Base-by-base conservation (phyloP, 2,329 filamentous ascomycete species). In the Xylaria sp. region DNA sequence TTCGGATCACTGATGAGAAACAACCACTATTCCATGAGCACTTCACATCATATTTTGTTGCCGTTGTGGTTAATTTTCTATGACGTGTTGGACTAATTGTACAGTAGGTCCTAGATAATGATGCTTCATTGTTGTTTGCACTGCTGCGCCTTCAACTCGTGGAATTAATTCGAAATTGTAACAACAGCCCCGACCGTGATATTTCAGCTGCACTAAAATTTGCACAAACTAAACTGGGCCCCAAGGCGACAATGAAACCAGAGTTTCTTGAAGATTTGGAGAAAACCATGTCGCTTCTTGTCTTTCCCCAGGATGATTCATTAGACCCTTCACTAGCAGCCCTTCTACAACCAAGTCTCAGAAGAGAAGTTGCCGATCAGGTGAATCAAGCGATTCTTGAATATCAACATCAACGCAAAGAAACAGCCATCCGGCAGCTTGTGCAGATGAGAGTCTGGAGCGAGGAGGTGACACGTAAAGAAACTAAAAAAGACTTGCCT, bases 1-100 rank as follows among this genome's bases (percentile, higher is more conserved):
- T 90, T 88, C 85, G 86, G 89, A 89, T 90, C 88, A 83, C 89
- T 96, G 96, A 97, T 97, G 95, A 98, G 87, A 89, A 90, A 90
- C 85, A 88, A 88, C 87, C 87, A 89, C 86, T 83, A 83, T 82
- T 81, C 71, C 90, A 94, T 96, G 93, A 97, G 85, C 86, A 70
- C 78, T 36, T 42, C 6, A 67, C 49, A 54, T 4, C 6, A 65
- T 7, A 26, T 31, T 11, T 31, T 53, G 17, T 59, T 46, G 9
- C 28, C 33, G 6, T 40, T 9, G 28, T 36, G 6, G 2, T 60
- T 28, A 42, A n/a, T 49, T 31, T 33, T 23, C 6, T 33, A 4
- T 7, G 33, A 40, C 6, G 2, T 40, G 20, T 44, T n/a, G 20
- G 65, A n/a, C 75, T 77, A 70, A 78, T 65, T 17, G 53, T 10